phyloP scores from a whole-genome alignment of 345 rosid genomes.

The Eucalyptus regnans region DNA sequence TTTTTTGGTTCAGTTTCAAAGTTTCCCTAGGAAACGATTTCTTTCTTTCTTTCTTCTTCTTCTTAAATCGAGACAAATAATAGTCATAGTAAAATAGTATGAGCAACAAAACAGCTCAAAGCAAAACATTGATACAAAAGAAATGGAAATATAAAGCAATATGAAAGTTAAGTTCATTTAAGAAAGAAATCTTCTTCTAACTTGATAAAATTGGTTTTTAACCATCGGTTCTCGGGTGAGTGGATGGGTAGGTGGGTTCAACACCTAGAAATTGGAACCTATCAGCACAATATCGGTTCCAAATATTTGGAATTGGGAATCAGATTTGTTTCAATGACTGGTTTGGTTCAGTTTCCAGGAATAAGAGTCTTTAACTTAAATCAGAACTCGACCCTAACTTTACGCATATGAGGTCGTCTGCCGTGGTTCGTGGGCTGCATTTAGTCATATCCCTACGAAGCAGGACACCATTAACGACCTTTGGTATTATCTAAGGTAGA shows the following conservation, averaged over 20 bases:
- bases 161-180: not conserved
- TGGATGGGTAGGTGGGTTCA: not conserved
- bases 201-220: not conserved
- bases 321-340: not conserved
- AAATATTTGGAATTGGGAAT: not conserved
- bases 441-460: not conserved
- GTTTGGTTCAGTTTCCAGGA: too few species aligned
- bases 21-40: rapidly evolving
- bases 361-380: not conserved
- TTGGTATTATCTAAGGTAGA: not conserved
- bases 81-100: not conserved
- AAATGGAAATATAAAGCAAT: not conserved
- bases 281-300: not conserved
- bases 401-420: not conserved
- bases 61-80: not conserved
- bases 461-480: not conserved
- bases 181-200: not conserved
- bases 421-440: not conserved
- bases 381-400: not conserved
- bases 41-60: not conserved
- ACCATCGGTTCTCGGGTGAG: not conserved
- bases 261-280: not conserved
- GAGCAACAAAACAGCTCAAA: not conserved
- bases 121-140: not conserved
- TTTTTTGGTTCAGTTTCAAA: not conserved